Conservation (phyloP, 257 asterid genomes). For the Cinchona pubescens region DNA sequence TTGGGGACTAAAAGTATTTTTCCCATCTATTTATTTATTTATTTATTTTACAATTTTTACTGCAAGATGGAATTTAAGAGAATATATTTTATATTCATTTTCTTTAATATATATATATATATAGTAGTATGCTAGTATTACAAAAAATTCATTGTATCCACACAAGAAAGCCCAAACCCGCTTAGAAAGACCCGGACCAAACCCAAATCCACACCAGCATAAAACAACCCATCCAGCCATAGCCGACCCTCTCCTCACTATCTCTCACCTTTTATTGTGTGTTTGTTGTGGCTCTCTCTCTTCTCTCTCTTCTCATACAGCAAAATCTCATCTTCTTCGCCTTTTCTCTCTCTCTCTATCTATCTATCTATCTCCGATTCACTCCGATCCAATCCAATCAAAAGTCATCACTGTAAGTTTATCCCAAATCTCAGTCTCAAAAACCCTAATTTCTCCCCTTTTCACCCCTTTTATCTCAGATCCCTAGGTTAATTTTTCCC, state of each 20-base stretch:
- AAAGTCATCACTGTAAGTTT: constrained; percentile 42
- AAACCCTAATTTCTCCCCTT: constrained; percentile 21
- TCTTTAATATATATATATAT: too few species aligned
- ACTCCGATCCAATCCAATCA: constrained; percentile 47
- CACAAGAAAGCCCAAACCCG: too few species aligned
- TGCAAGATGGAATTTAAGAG: too few species aligned
- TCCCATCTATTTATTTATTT: too few species aligned
- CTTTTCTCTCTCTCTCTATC: constrained; percentile 29
- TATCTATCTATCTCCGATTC: too few species aligned
- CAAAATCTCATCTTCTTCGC: constrained; percentile 34
- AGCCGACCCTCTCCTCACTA: constrained; percentile 32
- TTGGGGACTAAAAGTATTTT: too few species aligned
- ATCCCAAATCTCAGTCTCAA: background rate
- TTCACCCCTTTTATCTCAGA: constrained; percentile 11
- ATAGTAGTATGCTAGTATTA: too few species aligned
- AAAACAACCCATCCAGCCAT: constrained; percentile 31
- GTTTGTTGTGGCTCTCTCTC: constrained; percentile 41
- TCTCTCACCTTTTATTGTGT: constrained; percentile 26
- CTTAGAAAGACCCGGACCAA: background rate
- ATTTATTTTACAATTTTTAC: too few species aligned
- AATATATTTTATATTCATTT: too few species aligned
- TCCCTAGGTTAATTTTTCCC: constrained; percentile 12
- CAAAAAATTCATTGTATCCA: too few species aligned
- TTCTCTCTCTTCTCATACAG: constrained; percentile 33
- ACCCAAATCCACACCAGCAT: constrained; percentile 4